These are phyloP conservation scores for Mucor piriformis DNA, from an alignment of 371 early-diverging fungal genomes.

Conservation along the genomic window DNA sequence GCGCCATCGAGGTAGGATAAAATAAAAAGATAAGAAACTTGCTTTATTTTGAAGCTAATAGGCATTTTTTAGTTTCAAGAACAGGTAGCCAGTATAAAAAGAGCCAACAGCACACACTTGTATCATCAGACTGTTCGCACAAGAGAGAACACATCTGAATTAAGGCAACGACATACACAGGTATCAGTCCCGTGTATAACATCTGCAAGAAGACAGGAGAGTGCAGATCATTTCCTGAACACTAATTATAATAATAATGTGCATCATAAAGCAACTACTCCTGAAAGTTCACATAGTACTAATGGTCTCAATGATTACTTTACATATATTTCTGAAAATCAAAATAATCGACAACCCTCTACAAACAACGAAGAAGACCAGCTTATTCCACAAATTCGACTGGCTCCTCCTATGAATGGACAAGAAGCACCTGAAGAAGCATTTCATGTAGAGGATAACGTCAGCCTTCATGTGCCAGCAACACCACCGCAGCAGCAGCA, in stretches of 20 bases:
- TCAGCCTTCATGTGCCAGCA: constrained; percentile 7
- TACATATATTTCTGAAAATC: constrained; percentile 37
- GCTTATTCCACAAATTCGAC: constrained; percentile 38
- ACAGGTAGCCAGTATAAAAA: constrained; percentile 34
- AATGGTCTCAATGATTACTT: constrained; percentile 41
- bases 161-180: constrained; percentile 15
- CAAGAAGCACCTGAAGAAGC: background rate
- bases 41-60: too few species aligned
- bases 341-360: constrained; percentile 2
- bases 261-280: constrained; percentile 6
- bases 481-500: background rate
- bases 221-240: constrained; percentile 20
- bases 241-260: constrained; percentile 1
- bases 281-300: constrained; percentile 11
- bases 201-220: constrained; percentile 19
- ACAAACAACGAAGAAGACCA: background rate
- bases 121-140: constrained; percentile 5
- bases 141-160: constrained; percentile 3
- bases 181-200: constrained; percentile 24
- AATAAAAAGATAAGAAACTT: background rate
- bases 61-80: constrained; percentile 52
- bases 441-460: background rate
- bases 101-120: constrained; percentile 34
- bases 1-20: constrained; percentile 46
- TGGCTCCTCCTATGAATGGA: constrained; percentile 27